phyloP scores from a whole-genome alignment of 202 grass and related monocot species.

The Saccharum hybrid region DNA sequence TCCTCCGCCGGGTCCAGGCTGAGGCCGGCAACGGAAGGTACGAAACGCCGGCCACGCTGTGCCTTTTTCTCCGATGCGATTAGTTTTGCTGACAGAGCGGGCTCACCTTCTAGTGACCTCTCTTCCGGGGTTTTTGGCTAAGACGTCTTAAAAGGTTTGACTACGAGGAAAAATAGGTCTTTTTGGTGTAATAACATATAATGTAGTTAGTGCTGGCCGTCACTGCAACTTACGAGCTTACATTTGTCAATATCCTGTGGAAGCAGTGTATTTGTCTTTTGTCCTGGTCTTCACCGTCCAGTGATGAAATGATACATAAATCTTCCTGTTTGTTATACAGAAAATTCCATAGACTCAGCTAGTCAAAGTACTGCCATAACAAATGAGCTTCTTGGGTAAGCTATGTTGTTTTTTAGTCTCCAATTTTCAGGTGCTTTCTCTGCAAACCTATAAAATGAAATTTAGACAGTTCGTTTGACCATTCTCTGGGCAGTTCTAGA shows the following conservation, averaged over 20 bases:
- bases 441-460: neutral
- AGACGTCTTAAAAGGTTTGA: neutral
- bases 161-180: neutral
- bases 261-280: neutral
- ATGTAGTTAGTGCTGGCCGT: neutral
- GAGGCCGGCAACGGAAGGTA: slow-evolving; percentile 76
- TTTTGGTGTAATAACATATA: neutral
- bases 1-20: slow-evolving; percentile 66
- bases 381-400: neutral
- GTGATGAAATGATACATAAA: neutral
- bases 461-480: neutral
- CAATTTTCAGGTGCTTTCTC: neutral
- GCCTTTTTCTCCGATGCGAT: neutral
- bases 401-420: neutral
- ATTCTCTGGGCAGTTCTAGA: slow-evolving; percentile 1
- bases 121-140: neutral
- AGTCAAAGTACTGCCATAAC: neutral
- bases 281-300: neutral
- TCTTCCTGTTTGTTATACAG: neutral
- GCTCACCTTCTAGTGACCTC: neutral
- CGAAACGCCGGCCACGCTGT: neutral
- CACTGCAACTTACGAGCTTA: neutral
- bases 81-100: neutral
- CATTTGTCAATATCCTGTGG: slow-evolving; percentile 7
- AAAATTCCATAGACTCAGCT: neutral